Conservation (phyloP, 768 basidiomycete genomes). For the Auricularia sp. region DNA sequence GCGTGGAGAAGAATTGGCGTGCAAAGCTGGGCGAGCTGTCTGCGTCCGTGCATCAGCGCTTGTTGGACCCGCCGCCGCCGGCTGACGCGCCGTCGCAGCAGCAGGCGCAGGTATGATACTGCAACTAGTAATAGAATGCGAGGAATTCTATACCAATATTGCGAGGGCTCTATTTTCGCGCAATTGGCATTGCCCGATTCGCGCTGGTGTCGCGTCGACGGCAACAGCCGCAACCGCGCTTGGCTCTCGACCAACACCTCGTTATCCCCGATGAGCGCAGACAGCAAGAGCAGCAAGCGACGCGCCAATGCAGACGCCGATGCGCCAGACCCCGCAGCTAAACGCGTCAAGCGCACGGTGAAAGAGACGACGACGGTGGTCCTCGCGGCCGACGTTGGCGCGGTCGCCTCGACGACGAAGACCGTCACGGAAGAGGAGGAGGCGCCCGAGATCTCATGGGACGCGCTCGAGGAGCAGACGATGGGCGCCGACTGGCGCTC, state of each 20-base stretch:
- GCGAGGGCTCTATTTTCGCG: neutral
- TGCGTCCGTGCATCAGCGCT: neutral
- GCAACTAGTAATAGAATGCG: neutral
- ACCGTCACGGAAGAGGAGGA: neutral
- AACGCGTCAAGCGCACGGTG: neutral
- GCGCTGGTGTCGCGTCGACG: neutral
- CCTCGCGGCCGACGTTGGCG: neutral
- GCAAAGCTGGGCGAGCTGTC: neutral
- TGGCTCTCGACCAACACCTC: neutral
- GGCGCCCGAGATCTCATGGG: neutral
- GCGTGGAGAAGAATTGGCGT: neutral
- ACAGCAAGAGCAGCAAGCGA: neutral
- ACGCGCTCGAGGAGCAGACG: conserved; percentile 3
- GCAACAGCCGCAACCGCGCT: neutral
- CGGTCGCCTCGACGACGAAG: neutral
- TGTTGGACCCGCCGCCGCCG: neutral
- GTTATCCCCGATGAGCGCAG: neutral
- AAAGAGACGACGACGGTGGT: neutral
- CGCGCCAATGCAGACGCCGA: neutral
- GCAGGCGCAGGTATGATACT: neutral
- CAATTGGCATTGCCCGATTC: neutral
- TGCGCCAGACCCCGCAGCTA: neutral
- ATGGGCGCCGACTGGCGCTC: conserved; percentile 6
- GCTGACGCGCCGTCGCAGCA: no score
- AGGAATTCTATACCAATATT: no score